These are phyloP conservation scores for Bipolaris bicolor DNA, from an alignment of 2,329 filamentous ascomycete species.

Conservation along the genomic window DNA sequence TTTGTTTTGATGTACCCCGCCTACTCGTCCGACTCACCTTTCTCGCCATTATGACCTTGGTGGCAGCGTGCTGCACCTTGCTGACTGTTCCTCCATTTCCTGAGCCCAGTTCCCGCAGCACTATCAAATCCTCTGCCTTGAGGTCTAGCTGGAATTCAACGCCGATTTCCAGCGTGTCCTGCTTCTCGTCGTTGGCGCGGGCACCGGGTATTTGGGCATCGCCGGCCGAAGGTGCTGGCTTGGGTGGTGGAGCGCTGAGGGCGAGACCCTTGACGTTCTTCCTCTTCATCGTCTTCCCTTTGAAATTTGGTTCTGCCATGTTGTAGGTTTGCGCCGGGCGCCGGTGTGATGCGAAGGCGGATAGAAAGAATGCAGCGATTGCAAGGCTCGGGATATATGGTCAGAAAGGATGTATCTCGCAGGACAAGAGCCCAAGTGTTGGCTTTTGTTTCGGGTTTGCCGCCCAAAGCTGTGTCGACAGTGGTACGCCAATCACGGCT, in stretches of 20 bases:
- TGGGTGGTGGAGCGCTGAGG: constrained; percentile 77
- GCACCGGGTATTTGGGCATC: constrained; percentile 68
- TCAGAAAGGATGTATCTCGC: constrained; percentile 18
- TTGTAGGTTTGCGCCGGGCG: constrained; percentile 28
- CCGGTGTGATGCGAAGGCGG: constrained; percentile 13
- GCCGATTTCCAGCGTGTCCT: constrained; percentile 87
- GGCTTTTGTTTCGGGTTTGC: constrained; percentile 43
- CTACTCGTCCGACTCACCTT: constrained; percentile 69
- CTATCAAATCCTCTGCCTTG: constrained; percentile 87
- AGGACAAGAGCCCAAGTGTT: constrained; percentile 17
- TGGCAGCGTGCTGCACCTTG: constrained; percentile 94
- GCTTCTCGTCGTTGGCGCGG: constrained; percentile 64
- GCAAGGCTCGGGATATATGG: constrained; percentile 8
- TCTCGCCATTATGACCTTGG: constrained; percentile 94
- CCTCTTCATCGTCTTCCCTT: constrained; percentile 86
- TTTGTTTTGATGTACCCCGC: background rate
- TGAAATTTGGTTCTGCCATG: constrained; percentile 66
- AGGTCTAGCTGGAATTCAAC: constrained; percentile 96
- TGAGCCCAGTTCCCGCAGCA: constrained; percentile 91
- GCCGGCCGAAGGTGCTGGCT: constrained; percentile 72
- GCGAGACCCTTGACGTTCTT: constrained; percentile 98
- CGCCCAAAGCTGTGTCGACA: constrained; percentile 44
- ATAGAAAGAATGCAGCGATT: constrained; percentile 7
- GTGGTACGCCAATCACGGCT: constrained; percentile 47
- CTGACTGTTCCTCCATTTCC: constrained; percentile 98